Conservation (phyloP, 257 asterid species). For the Solanum pinnatisectum region DNA sequence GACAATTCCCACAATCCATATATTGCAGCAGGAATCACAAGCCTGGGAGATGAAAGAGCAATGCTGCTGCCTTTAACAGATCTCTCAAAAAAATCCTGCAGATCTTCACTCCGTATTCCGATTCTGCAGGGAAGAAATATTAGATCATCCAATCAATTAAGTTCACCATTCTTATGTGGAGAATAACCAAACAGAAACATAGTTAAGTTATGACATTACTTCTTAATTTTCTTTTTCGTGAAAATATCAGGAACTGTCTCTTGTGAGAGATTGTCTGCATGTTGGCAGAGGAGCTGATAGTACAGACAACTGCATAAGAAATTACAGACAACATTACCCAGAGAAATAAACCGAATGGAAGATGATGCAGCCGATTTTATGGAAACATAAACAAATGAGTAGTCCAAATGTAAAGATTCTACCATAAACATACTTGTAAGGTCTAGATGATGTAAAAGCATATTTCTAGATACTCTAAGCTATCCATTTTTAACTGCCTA, state of each 20-base stretch:
- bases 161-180: background rate
- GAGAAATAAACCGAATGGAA: background rate
- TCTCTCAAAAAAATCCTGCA: conserved; percentile 58
- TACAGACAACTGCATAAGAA: conserved; percentile 64
- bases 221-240: conserved; percentile 58
- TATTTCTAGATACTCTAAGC: background rate
- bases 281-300: conserved; percentile 77
- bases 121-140: conserved; percentile 37
- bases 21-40: conserved; percentile 79
- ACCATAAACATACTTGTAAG: background rate
- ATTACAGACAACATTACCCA: background rate
- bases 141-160: background rate
- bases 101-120: conserved; percentile 86
- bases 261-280: conserved; percentile 67
- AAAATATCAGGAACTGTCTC: conserved; percentile 68
- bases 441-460: background rate
- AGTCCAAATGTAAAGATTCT: background rate
- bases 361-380: background rate
- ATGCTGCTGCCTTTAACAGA: conserved; percentile 57
- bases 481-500: background rate
- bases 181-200: background rate
- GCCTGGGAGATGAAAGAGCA: conserved; percentile 97
- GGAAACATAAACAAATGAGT: background rate
- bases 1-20: conserved; percentile 88
- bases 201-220: conserved; percentile 22